Conservation (phyloP, 179 eudicot species). For the Monotropa hypopitys region DNA sequence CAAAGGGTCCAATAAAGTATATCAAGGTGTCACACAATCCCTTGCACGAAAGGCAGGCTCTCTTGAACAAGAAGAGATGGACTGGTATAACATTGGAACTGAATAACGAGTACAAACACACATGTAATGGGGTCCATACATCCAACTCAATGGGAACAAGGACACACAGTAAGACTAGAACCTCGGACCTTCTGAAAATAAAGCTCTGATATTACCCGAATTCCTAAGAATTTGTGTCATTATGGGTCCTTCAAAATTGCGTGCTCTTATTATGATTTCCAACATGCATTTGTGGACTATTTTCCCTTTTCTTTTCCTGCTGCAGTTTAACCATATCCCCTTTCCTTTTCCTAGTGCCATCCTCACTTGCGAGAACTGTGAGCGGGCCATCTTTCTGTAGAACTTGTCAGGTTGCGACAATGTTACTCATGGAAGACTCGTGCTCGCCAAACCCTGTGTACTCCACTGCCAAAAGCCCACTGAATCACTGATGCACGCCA, state of each 20-base stretch:
- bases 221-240: neutral
- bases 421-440: neutral
- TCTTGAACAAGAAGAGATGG: neutral
- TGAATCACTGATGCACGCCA: neutral
- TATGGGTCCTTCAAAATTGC: neutral
- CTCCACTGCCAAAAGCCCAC: neutral
- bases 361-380: neutral
- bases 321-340: neutral
- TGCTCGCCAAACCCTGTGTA: neutral
- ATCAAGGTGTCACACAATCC: neutral
- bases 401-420: neutral
- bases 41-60: neutral
- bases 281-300: neutral
- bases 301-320: neutral
- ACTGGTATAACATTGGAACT: neutral
- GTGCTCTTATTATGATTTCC: neutral
- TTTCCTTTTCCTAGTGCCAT: neutral
- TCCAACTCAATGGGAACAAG: neutral
- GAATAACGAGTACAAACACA: neutral
- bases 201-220: neutral
- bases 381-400: neutral
- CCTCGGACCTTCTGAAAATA: neutral
- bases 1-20: neutral
- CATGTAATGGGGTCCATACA: too few species aligned
- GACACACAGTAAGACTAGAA: neutral